These are phyloP conservation scores for Melocanna baccifera DNA, from an alignment of 176 grass and related monocot species.

Conservation along the genomic window DNA sequence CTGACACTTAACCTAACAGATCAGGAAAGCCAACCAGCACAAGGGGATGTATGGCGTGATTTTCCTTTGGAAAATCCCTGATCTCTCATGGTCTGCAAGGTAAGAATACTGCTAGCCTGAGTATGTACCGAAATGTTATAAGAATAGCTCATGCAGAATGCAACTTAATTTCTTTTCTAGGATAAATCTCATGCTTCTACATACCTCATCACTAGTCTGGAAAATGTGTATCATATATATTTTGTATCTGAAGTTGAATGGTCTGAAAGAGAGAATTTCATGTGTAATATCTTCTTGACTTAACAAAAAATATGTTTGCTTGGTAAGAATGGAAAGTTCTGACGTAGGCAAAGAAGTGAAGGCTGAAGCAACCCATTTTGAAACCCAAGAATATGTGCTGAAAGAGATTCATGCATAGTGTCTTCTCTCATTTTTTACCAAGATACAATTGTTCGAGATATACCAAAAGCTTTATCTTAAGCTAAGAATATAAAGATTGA, in stretches of 20 bases:
- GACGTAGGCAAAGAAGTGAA: background rate
- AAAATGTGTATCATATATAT: background rate
- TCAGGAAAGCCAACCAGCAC: slow-evolving; percentile 68
- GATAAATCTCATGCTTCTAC: background rate
- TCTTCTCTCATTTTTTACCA: background rate
- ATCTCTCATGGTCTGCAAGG: slow-evolving; percentile 42
- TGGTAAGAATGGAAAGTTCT: background rate
- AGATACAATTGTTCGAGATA: background rate
- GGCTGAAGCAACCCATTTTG: background rate
- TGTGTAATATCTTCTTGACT: background rate
- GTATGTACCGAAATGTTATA: background rate
- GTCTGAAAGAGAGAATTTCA: background rate
- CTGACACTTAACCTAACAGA: slow-evolving; percentile 40
- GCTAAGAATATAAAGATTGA: background rate
- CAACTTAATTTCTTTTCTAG: background rate
- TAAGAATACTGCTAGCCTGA: slow-evolving; percentile 3
- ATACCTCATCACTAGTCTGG: background rate
- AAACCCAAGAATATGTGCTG: background rate
- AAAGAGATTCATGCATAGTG: background rate
- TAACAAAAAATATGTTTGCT: background rate
- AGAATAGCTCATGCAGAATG: background rate
- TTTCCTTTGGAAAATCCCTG: slow-evolving; percentile 78
- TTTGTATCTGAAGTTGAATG: slow-evolving; percentile 8
- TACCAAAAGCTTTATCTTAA: background rate
- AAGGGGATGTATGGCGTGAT: slow-evolving; percentile 80